Conservation (phyloP, 805 yeast species). For the Candida jianshihensis region DNA sequence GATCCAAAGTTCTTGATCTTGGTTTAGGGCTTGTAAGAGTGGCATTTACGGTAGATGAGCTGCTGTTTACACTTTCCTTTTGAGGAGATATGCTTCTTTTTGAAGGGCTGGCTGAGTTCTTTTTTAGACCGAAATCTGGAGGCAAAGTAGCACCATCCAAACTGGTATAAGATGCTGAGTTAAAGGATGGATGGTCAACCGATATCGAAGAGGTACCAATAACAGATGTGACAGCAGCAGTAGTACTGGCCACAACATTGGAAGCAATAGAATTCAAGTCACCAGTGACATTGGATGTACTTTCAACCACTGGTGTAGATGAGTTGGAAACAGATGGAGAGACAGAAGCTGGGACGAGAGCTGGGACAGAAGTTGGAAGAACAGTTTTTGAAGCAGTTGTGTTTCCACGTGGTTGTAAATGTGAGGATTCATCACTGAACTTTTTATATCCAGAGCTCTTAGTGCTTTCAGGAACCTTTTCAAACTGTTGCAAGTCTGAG, state of each 20-base stretch:
- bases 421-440: slow-evolving; percentile 4
- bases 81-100: neutral
- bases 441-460: slow-evolving; percentile 10
- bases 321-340: slow-evolving; percentile 1
- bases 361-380: slow-evolving; percentile 7
- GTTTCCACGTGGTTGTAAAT: slow-evolving; percentile 7
- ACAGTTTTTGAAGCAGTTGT: slow-evolving; percentile 17
- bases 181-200: slow-evolving; percentile 4
- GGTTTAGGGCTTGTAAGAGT: neutral
- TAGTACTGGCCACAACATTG: neutral
- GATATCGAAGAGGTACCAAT: neutral
- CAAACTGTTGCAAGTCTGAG: slow-evolving; percentile 2
- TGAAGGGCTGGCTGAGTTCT: slow-evolving; percentile 6
- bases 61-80: neutral
- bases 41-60: neutral
- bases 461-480: neutral
- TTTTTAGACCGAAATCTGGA: slow-evolving; percentile 18
- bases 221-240: slow-evolving; percentile 1
- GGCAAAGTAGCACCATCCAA: slow-evolving; percentile 20
- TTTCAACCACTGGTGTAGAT: neutral
- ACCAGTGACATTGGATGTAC: neutral
- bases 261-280: neutral
- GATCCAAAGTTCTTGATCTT: neutral
- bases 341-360: neutral
- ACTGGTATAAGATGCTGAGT: slow-evolving; percentile 7